phyloP scores from a whole-genome alignment of 192 early-diverging fungal genomes.

The Oehlia diaphana region DNA sequence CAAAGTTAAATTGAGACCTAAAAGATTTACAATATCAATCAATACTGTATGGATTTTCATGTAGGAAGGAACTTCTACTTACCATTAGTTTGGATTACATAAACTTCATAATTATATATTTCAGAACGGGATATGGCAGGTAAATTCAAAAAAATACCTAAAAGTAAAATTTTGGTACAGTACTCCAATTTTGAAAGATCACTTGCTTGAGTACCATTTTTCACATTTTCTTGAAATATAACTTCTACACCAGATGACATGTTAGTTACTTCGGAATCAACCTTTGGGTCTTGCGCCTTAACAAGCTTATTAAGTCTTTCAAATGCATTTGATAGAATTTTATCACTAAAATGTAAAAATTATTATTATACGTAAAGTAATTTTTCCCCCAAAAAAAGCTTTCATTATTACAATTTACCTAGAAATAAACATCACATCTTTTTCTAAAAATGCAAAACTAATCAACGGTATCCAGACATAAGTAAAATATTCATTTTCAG shows the following conservation, averaged over 20 bases:
- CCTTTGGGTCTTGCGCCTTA: background rate
- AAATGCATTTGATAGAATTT: background rate
- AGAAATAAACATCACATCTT: background rate
- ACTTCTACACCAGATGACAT: slow-evolving; percentile 14
- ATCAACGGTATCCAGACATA: background rate
- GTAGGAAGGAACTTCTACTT: background rate
- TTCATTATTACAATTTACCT: background rate
- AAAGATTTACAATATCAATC: background rate
- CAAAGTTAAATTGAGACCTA: background rate
- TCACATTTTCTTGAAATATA: background rate
- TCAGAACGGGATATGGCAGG: background rate
- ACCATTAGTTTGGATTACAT: slow-evolving; percentile 15
- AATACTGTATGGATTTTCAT: background rate
- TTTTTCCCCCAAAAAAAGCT: background rate
- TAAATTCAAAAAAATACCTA: background rate
- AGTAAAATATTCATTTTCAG: slow-evolving; percentile 6
- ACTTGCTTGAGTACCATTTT: background rate
- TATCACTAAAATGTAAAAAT: background rate
- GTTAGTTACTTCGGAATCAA: slow-evolving; percentile 1
- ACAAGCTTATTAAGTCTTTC: slow-evolving; percentile 20
- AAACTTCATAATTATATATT: slow-evolving; percentile 14
- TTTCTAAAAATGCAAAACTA: background rate
- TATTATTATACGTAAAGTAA: background rate
- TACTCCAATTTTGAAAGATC: slow-evolving; percentile 20
- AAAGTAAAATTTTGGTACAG: slow-evolving; percentile 6